A percentile compares a stretch with the other conserved stretches of the same genome.
phyloP scores from a whole-genome alignment of 495 filamentous ascomycete genomes.

The Aspergillus ellipticus region DNA sequence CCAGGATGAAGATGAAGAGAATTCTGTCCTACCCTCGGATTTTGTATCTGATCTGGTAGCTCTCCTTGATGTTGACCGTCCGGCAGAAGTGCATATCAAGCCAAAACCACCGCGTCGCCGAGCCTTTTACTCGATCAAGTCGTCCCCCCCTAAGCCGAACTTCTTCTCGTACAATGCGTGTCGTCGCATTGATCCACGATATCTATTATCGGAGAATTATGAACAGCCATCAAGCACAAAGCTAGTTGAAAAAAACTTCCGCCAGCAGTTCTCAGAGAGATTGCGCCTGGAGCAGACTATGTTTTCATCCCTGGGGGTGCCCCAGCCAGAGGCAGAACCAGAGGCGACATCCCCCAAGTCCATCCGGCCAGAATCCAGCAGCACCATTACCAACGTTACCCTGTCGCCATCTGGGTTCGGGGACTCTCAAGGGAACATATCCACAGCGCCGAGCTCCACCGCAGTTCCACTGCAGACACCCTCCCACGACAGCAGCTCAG shows the following conservation, averaged over 20 bases:
- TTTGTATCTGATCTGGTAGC: conserved; percentile 12
- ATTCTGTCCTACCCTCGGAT: background rate
- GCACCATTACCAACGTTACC: background rate
- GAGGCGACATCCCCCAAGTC: background rate
- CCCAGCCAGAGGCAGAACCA: background rate
- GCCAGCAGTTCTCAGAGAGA: conserved; percentile 25
- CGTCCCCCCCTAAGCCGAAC: conserved; percentile 6
- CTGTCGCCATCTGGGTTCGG: conserved; percentile 6
- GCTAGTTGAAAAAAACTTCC: conserved; percentile 31
- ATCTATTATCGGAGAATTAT: conserved; percentile 18
- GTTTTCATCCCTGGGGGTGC: conserved; percentile 8
- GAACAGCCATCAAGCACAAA: conserved; percentile 19
- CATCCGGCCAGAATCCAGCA: background rate
- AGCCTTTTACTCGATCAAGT: background rate
- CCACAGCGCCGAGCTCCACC: conserved; percentile 7
- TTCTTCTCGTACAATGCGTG: conserved; percentile 12
- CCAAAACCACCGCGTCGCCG: background rate
- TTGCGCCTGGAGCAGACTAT: conserved; percentile 12
- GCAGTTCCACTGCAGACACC: conserved; percentile 4
- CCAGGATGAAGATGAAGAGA: background rate
- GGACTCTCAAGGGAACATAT: conserved; percentile 5
- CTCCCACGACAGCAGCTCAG: background rate
- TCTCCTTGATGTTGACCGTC: conserved; percentile 10
- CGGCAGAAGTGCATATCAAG: background rate
- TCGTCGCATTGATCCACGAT: conserved; percentile 13